Percentiles rank a stretch among this genome's conserved stretches.
Conservation (phyloP, 2,329 filamentous ascomycete species). For the Rhinocladiella similis region DNA sequence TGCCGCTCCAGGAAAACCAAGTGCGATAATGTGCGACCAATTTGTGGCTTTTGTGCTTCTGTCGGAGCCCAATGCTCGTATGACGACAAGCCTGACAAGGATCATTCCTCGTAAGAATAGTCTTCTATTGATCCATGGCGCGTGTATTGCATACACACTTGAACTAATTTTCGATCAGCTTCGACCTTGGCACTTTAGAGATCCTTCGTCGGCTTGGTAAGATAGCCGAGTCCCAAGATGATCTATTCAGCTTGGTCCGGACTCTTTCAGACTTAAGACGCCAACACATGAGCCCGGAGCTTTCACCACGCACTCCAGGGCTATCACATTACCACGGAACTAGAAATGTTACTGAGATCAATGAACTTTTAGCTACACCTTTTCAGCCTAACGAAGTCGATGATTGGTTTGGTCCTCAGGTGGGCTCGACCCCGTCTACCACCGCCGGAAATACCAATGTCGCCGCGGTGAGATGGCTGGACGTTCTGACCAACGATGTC, state of each 20-base stretch:
- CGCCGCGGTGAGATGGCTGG: conserved; percentile 1
- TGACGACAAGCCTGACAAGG: conserved; percentile 1
- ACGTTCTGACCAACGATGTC: not conserved
- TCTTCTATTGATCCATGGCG: not conserved
- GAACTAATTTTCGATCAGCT: not conserved
- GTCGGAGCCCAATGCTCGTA: not conserved
- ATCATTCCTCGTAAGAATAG: not conserved
- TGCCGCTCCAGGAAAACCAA: conserved; percentile 3
- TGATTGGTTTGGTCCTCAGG: not conserved
- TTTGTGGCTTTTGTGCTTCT: conserved; percentile 3
- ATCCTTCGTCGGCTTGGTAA: not conserved
- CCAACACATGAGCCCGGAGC: not conserved
- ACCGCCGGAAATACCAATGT: not conserved
- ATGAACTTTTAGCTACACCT: not conserved
- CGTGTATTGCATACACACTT: not conserved
- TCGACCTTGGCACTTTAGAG: not conserved
- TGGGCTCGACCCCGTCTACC: not conserved
- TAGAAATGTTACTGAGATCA: not conserved
- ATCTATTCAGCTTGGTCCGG: not conserved
- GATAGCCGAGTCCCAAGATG: not conserved
- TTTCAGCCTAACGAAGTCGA: not conserved
- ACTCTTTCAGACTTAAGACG: not conserved
- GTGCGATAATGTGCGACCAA: conserved; percentile 1
- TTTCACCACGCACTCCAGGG: not conserved
- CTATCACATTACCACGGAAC: not conserved